These are phyloP conservation scores for Chionographis japonica DNA, from an alignment of 106 monocot genomes.

Conservation along the genomic window DNA sequence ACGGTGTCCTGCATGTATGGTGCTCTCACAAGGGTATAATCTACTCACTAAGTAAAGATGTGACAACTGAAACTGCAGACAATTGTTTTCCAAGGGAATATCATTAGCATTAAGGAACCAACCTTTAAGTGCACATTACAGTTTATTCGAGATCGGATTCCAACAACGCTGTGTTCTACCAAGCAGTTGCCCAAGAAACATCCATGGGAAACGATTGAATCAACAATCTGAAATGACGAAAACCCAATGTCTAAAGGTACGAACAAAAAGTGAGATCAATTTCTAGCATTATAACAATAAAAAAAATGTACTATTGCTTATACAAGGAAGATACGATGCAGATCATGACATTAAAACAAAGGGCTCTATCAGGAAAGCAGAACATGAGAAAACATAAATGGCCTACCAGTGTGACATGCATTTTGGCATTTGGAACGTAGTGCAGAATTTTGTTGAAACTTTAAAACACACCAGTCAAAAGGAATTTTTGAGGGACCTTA, in stretches of 20 bases:
- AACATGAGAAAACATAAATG: no score
- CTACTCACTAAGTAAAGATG: not conserved
- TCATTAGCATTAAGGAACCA: not conserved
- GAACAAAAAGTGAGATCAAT: no score
- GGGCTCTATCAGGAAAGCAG: no score
- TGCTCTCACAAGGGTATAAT: not conserved
- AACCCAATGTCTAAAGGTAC: constrained; percentile 1
- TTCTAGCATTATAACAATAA: not conserved
- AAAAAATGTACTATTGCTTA: not conserved
- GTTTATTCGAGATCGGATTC: constrained; percentile 83
- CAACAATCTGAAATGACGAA: constrained; percentile 47
- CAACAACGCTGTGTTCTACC: constrained; percentile 83
- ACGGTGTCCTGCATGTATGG: constrained; percentile 65
- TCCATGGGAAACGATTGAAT: constrained; percentile 92
- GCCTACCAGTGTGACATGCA: no score
- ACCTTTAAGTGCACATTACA: constrained; percentile 81
- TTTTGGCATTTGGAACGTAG: no score
- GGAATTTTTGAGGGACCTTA: no score
- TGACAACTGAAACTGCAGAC: not conserved
- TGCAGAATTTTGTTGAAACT: no score
- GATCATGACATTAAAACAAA: no score
- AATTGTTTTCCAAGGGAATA: not conserved
- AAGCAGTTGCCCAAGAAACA: constrained; percentile 66
- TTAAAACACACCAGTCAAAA: no score
- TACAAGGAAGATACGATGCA: not conserved